Conservation (phyloP, 352 stramenopile genomes). For the Pythium vanterpoolii region DNA sequence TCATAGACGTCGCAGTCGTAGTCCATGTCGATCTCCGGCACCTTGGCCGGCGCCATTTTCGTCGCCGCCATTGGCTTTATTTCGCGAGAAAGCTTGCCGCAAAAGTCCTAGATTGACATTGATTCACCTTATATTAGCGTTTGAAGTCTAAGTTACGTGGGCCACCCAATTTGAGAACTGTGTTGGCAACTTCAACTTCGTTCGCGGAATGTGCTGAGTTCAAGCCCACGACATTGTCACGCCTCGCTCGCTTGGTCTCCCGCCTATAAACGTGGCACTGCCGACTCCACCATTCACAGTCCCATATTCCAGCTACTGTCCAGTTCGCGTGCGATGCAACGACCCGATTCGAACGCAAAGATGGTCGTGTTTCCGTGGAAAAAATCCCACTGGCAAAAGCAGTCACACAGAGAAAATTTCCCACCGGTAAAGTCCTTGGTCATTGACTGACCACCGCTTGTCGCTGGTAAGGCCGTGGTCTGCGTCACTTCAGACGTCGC, state of each 20-base stretch:
- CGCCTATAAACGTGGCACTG: too few relatives aligned
- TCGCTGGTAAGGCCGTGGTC: background rate
- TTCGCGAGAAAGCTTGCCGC: background rate
- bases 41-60: conserved; percentile 29
- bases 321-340: conserved; percentile 1
- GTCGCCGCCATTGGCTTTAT: conserved; percentile 9
- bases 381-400: background rate
- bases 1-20: conserved; percentile 94
- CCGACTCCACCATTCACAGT: too few relatives aligned
- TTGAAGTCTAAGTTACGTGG: background rate
- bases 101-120: conserved; percentile 18
- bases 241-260: too few relatives aligned
- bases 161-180: background rate
- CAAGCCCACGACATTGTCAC: background rate
- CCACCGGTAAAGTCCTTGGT: background rate
- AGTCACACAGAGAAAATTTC: too few relatives aligned
- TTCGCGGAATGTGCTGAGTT: background rate
- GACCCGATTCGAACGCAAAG: background rate
- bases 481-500: too few relatives aligned
- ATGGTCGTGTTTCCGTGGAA: background rate
- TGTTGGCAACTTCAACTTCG: background rate
- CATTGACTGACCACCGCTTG: background rate
- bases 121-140: background rate
- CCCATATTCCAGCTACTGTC: background rate
- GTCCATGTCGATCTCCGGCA: conserved; percentile 72